These are phyloP conservation scores for Tricladium varicosporioides DNA, from an alignment of 2,329 filamentous ascomycete species.

Conservation along the genomic window DNA sequence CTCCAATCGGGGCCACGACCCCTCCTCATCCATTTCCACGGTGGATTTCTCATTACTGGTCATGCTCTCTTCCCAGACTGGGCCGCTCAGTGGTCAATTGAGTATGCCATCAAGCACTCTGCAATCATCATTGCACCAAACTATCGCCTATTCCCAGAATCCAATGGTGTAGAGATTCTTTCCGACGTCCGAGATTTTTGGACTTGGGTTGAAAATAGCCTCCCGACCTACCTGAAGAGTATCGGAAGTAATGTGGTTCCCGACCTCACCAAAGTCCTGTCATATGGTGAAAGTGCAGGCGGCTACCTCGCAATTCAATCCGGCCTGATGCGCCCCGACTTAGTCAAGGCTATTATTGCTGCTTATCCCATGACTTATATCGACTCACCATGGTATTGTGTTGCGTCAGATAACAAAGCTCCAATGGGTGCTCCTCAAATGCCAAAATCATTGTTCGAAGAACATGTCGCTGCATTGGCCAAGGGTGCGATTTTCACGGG, in stretches of 20 bases:
- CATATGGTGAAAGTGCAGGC: slow-evolving; percentile 24
- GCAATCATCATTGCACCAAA: slow-evolving; percentile 44
- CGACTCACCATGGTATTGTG: slow-evolving; percentile 11
- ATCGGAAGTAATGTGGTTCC: slow-evolving; percentile 12
- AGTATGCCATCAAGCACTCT: slow-evolving; percentile 13
- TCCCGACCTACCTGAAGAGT: slow-evolving; percentile 15
- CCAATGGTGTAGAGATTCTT: slow-evolving; percentile 45
- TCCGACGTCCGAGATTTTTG: slow-evolving; percentile 48
- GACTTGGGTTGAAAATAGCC: slow-evolving; percentile 41
- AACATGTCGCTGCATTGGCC: slow-evolving; percentile 10
- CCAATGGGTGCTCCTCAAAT: slow-evolving; percentile 19
- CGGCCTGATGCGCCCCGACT: slow-evolving; percentile 12
- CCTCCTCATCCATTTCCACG: slow-evolving; percentile 22
- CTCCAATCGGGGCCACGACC: slow-evolving; percentile 14
- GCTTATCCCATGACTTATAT: slow-evolving; percentile 23
- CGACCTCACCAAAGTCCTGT: slow-evolving; percentile 16
- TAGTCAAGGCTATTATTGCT: slow-evolving; percentile 21
- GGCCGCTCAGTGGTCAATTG: slow-evolving; percentile 31
- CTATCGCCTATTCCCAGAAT: slow-evolving; percentile 53
- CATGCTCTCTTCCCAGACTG: slow-evolving; percentile 26
- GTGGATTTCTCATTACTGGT: slow-evolving; percentile 21
- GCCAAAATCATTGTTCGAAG: slow-evolving; percentile 12
- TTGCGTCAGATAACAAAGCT: slow-evolving; percentile 4
- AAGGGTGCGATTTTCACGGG: slow-evolving; percentile 18
- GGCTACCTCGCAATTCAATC: slow-evolving; percentile 22